Evolutionary conservation across 495 filamentous ascomycete species (phyloP).

Genomic region (Physcia stellaris): DNA sequence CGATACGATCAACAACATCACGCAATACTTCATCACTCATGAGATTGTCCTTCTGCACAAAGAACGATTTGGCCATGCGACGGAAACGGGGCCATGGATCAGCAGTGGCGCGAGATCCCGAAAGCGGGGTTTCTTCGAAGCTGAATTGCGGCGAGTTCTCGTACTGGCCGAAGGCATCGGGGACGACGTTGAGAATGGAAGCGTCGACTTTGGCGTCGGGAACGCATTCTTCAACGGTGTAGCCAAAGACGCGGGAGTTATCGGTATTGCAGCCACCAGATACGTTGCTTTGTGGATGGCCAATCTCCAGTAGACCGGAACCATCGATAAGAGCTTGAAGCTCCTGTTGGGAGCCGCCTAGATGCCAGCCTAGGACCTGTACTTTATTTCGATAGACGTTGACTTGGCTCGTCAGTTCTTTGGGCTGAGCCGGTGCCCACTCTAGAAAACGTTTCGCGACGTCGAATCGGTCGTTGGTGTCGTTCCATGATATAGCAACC

Average conservation of each 20-base stretch:
- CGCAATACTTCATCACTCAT: neutral
- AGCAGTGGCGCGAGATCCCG: neutral
- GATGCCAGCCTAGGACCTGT: conserved; percentile 8
- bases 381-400: conserved; percentile 6
- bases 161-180: conserved; percentile 1
- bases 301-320: conserved; percentile 7
- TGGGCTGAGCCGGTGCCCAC: conserved; percentile 4
- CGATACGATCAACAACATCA: conserved; percentile 3
- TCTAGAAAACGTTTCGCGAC: conserved; percentile 5
- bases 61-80: conserved; percentile 3
- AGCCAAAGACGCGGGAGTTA: conserved; percentile 9
- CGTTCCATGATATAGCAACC: neutral
- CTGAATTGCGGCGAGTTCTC: conserved; percentile 1
- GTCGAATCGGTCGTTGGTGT: conserved; percentile 1
- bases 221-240: neutral
- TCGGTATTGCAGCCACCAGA: conserved; percentile 9
- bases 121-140: conserved; percentile 5
- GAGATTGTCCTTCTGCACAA: conserved; percentile 5
- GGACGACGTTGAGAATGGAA: conserved; percentile 3
- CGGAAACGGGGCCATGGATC: conserved; percentile 6
- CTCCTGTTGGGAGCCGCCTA: conserved; percentile 4
- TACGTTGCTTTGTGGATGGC: conserved; percentile 1
- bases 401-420: conserved; percentile 4
- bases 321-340: conserved; percentile 4
- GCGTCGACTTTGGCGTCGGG: conserved; percentile 1